Base-by-base conservation (phyloP, 805 yeast genomes). In the Cyberlindnera americana region DNA sequence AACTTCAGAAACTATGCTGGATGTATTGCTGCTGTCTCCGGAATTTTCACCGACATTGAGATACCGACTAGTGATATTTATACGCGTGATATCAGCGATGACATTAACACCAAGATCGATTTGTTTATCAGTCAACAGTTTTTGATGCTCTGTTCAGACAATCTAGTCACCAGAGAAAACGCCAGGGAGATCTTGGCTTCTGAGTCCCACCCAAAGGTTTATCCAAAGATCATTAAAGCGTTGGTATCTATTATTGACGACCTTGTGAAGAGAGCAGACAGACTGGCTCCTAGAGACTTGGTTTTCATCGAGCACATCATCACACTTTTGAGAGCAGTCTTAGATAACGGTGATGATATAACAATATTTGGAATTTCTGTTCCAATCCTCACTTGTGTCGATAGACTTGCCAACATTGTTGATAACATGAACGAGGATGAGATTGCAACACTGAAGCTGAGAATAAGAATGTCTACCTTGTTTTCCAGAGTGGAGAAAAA, bases 1-100 rank as follows among this genome's bases (percentile, higher is more conserved):
- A 72, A 77, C 19, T 78, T 78, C 59, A 67, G 83, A 50, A 83
- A 80, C 53, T 81, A 73, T 54, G 79, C 88, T 2, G 93, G 91
- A 8, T 78, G 81, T 44, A 59, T 86, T 44, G 86, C 88, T 3
- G 76, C 88, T 0, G 64, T 82, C 0, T 74, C 86, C 35, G 88
- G 95, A 31, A 69, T 80, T 13, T 73, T 83, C 41, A 55, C 81
- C 39, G 46, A 52, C 36, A 43, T 59, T 23, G 60, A 57, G 34
- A 37, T 44, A 27, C 53, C 49, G 2, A 29, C 26, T 21, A 28
- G 19, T 13, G 34, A 34, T 11, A 38, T 30, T 18, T 47, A 38
- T 32, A 47, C 47, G 11, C 17, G 24, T 6, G 47, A 46, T 5
- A 52, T 61, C 34, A 57, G 60, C 34, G 52, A 50, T 17, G 61